Conservation (phyloP, 208 protist genomes). For the Balamuthia mandrillaris region DNA sequence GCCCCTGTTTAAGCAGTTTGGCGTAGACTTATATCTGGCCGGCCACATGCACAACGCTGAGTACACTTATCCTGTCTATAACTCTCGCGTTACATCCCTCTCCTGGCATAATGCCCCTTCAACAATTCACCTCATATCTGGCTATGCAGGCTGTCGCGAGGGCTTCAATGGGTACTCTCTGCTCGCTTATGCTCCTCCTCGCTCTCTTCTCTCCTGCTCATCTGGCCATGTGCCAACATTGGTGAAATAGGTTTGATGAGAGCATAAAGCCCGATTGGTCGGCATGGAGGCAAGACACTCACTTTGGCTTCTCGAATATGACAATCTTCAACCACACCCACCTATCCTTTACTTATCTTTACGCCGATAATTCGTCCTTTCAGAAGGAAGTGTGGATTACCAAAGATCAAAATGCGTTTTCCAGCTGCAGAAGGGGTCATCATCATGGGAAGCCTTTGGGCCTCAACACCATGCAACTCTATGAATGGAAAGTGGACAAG, state of each 20-base stretch:
- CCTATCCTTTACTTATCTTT: not conserved
- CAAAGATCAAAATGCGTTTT: not conserved
- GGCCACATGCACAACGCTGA: slow-evolving; percentile 52
- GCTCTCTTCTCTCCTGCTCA: not conserved
- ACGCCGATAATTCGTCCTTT: not conserved
- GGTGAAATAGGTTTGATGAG: not conserved
- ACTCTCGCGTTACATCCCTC: not conserved
- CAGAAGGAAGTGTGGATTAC: not conserved
- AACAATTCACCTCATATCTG: slow-evolving; percentile 6
- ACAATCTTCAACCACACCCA: slow-evolving; percentile 13
- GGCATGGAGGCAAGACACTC: not conserved
- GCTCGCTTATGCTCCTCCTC: not conserved
- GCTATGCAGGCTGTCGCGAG: not conserved
- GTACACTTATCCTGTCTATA: slow-evolving; percentile 39
- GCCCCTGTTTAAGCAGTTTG: slow-evolving; percentile 40
- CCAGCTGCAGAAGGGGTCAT: not conserved
- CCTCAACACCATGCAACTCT: not conserved
- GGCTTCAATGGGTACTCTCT: slow-evolving; percentile 1
- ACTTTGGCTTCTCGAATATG: not conserved
- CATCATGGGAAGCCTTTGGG: not conserved
- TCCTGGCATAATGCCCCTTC: slow-evolving; percentile 7
- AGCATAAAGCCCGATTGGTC: not conserved
- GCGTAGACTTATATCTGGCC: slow-evolving; percentile 42
- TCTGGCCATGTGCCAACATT: not conserved
- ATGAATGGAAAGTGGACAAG: not conserved